Evolutionary conservation across 2,329 filamentous ascomycete species (phyloP).

Genomic region (Pezicula carpinea): DNA sequence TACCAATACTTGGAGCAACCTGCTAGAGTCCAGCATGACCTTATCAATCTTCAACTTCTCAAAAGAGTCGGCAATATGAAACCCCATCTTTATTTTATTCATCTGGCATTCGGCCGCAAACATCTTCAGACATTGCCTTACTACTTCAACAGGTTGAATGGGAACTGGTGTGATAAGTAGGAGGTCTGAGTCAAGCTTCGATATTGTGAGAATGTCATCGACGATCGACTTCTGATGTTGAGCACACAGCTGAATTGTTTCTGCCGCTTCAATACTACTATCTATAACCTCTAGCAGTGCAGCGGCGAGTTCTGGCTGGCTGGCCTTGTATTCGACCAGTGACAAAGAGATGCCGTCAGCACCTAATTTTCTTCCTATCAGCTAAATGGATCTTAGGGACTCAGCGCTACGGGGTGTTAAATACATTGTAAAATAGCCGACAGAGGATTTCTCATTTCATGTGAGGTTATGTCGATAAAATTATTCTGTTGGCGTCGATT

Average conservation of each 20-base stretch:
- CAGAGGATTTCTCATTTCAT: slow-evolving; percentile 73
- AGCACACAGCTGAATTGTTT: slow-evolving; percentile 73
- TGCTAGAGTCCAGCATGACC: slow-evolving; percentile 68
- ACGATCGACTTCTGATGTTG: slow-evolving; percentile 70
- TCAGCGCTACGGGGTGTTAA: slow-evolving; percentile 33
- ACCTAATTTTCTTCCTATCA: slow-evolving; percentile 69
- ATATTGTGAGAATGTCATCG: slow-evolving; percentile 61
- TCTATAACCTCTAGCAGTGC: slow-evolving; percentile 43
- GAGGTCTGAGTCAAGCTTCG: slow-evolving; percentile 68
- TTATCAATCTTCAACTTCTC: slow-evolving; percentile 58
- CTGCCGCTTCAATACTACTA: slow-evolving; percentile 63
- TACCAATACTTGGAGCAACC: slow-evolving; percentile 63
- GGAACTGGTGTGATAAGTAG: slow-evolving; percentile 66
- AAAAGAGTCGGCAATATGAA: slow-evolving; percentile 63
- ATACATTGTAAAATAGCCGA: slow-evolving; percentile 33
- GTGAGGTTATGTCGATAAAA: slow-evolving; percentile 67
- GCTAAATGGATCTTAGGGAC: slow-evolving; percentile 70
- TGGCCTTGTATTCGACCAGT: slow-evolving; percentile 28
- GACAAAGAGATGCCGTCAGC: slow-evolving; percentile 61
- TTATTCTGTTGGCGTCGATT: slow-evolving; percentile 68
- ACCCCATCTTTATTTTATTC: slow-evolving; percentile 63
- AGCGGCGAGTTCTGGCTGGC: slow-evolving; percentile 31
- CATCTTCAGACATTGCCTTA: slow-evolving; percentile 67
- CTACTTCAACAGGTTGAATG: slow-evolving; percentile 61
- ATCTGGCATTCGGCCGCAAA: slow-evolving; percentile 69